Conservation (phyloP, 805 yeast genomes). For the Ogataea haglerorum region DNA sequence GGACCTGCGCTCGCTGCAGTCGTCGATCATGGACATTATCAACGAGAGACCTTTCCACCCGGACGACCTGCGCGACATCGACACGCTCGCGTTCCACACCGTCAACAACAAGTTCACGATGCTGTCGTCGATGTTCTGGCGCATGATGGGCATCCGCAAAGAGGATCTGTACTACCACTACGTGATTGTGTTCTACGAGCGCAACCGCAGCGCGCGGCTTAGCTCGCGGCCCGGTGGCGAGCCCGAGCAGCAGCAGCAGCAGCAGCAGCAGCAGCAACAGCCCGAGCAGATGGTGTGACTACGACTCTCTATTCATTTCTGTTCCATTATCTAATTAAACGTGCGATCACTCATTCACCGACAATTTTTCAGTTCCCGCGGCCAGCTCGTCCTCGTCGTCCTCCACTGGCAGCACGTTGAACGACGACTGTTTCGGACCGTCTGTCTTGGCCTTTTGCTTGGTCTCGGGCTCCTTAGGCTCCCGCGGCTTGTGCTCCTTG, state of each 20-base stretch:
- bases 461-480: constrained; percentile 6
- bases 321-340: constrained; percentile 26
- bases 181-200: constrained; percentile 37
- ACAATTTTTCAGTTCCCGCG: constrained; percentile 34
- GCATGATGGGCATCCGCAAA: constrained; percentile 50
- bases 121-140: constrained; percentile 44
- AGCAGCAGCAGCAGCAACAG: not conserved
- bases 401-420: constrained; percentile 47
- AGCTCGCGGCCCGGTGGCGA: not conserved
- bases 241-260: not conserved
- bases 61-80: constrained; percentile 42
- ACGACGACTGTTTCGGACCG: constrained; percentile 42
- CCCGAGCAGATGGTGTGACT: constrained; percentile 8
- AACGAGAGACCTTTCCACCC: constrained; percentile 38
- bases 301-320: not conserved
- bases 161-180: constrained; percentile 51
- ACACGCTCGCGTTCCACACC: constrained; percentile 39
- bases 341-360: constrained; percentile 46
- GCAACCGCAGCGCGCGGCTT: constrained; percentile 24
- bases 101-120: constrained; percentile 31
- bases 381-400: constrained; percentile 39
- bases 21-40: constrained; percentile 24
- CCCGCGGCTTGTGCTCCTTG: constrained; percentile 3
- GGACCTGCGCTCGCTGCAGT: constrained; percentile 20
- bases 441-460: constrained; percentile 22